A percentile compares a stretch with the other conserved stretches of the same genome.
phyloP scores from a whole-genome alignment of 192 early-diverging fungal species.

The Rhizoclosmatium sp. region DNA sequence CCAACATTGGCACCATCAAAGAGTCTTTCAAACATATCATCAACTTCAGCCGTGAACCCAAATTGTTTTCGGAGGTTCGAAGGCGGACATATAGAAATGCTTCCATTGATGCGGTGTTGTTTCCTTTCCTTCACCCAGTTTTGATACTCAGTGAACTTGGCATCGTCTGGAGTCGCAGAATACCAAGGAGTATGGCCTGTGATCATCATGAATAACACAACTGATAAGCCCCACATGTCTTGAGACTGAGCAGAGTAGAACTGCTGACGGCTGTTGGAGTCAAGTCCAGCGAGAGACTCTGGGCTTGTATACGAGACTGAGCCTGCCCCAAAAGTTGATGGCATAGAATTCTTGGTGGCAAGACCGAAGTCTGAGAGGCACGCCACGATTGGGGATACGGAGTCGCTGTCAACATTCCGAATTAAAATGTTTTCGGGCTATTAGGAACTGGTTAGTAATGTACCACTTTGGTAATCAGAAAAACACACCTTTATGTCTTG shows the following conservation, averaged over 20 bases:
- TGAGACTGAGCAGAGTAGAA: constrained; percentile 65
- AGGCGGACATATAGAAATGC: background rate
- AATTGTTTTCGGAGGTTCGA: background rate
- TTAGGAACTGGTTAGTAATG: background rate
- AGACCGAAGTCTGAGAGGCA: constrained; percentile 90
- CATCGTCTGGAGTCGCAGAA: constrained; percentile 59
- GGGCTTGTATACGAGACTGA: constrained; percentile 90
- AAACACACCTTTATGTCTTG: constrained; percentile 91
- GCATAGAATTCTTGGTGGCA: constrained; percentile 75
- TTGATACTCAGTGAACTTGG: constrained; percentile 66
- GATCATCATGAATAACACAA: constrained; percentile 76
- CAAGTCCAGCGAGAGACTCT: constrained; percentile 53
- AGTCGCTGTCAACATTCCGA: background rate
- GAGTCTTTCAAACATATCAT: constrained; percentile 7
- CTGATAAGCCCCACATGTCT: constrained; percentile 81
- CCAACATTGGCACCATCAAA: constrained; percentile 18
- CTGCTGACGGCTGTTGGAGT: constrained; percentile 44
- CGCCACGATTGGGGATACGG: constrained; percentile 54
- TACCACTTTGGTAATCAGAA: no score
- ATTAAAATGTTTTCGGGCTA: constrained; percentile 79
- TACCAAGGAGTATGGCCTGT: constrained; percentile 84
- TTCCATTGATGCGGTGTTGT: background rate
- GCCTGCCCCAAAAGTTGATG: constrained; percentile 85
- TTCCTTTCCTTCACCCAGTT: constrained; percentile 8
- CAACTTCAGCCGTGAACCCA: constrained; percentile 14